phyloP scores from a whole-genome alignment of 2,329 filamentous ascomycete genomes.

The Plectosphaerella sp. region DNA sequence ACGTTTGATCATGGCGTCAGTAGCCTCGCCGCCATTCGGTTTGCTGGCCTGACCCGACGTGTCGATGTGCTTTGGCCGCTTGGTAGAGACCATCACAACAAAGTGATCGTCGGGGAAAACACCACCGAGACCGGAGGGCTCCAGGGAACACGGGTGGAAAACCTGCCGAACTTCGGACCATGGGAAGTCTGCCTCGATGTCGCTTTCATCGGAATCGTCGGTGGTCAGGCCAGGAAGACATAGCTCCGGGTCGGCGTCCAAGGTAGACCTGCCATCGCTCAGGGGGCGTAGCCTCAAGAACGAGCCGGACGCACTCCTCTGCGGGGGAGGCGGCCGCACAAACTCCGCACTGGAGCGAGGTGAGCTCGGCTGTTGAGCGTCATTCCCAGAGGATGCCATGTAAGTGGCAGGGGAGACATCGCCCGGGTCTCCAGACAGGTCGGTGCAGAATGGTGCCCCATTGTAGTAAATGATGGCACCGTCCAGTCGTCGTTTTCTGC shows the following conservation, averaged over 20 bases:
- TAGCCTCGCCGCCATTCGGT: conserved; percentile 19
- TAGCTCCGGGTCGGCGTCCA: conserved; percentile 19
- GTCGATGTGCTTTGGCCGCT: conserved; percentile 28
- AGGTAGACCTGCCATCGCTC: conserved; percentile 27
- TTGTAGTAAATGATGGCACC: conserved; percentile 83
- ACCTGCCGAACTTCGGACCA: conserved; percentile 41
- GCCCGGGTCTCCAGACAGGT: conserved; percentile 65
- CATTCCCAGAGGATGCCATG: conserved; percentile 40
- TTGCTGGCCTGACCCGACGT: conserved; percentile 6
- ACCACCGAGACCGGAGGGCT: conserved; percentile 55
- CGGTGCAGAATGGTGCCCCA: conserved; percentile 74
- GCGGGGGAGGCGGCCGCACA: conserved; percentile 10
- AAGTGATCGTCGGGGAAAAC: conserved; percentile 63
- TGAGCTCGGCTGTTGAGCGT: conserved; percentile 17
- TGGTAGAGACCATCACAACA: conserved; percentile 48
- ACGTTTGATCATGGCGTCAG: conserved; percentile 35
- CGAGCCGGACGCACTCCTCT: conserved; percentile 47
- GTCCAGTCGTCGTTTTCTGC: conserved; percentile 53
- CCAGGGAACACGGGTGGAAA: conserved; percentile 35
- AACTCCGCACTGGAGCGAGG: conserved; percentile 14
- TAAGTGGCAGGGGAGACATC: conserved; percentile 43
- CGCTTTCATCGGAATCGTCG: conserved; percentile 27
- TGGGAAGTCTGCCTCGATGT: conserved; percentile 32
- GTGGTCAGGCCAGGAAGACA: conserved; percentile 25
- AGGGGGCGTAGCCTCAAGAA: conserved; percentile 44